Evolutionary conservation across 371 early-diverging fungal species (phyloP).

Genomic region (Mucor lusitanicus): DNA sequence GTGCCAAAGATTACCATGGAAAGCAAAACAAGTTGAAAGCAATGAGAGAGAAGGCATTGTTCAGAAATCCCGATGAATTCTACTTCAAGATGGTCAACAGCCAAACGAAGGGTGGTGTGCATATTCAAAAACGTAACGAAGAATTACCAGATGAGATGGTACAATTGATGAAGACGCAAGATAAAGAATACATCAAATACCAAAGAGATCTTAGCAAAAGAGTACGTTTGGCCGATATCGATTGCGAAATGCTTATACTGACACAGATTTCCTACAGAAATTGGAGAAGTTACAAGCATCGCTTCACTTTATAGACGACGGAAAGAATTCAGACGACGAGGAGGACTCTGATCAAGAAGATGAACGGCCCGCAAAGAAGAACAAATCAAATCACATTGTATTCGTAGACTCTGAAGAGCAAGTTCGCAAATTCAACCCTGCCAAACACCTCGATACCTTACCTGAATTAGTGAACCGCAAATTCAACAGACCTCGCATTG

Average conservation of each 20-base stretch:
- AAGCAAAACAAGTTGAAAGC: constrained; percentile 85
- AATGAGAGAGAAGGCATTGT: constrained; percentile 83
- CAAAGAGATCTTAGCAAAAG: constrained; percentile 81
- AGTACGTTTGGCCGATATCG: constrained; percentile 30
- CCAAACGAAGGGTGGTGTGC: constrained; percentile 82
- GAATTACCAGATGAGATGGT: constrained; percentile 76
- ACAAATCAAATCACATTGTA: constrained; percentile 76
- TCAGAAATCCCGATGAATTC: constrained; percentile 96
- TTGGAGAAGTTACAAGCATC: constrained; percentile 70
- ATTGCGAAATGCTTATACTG: not conserved
- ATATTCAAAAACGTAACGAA: constrained; percentile 74
- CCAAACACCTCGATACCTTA: constrained; percentile 80
- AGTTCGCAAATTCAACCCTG: constrained; percentile 68
- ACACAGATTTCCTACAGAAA: constrained; percentile 46
- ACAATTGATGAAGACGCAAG: constrained; percentile 90
- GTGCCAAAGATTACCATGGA: constrained; percentile 88
- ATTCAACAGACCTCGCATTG: constrained; percentile 75
- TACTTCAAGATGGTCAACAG: constrained; percentile 94
- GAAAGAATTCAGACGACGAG: constrained; percentile 28
- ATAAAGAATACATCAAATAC: constrained; percentile 81
- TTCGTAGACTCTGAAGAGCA: constrained; percentile 87
- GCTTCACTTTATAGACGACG: constrained; percentile 65
- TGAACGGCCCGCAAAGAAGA: constrained; percentile 25
- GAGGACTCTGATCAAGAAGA: constrained; percentile 48
- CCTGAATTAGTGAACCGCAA: constrained; percentile 81